Percentiles rank a stretch among this genome's conserved stretches.
Evolutionary conservation across 495 filamentous ascomycete species (phyloP).

Genomic region (Daldinia bambusicola): DNA sequence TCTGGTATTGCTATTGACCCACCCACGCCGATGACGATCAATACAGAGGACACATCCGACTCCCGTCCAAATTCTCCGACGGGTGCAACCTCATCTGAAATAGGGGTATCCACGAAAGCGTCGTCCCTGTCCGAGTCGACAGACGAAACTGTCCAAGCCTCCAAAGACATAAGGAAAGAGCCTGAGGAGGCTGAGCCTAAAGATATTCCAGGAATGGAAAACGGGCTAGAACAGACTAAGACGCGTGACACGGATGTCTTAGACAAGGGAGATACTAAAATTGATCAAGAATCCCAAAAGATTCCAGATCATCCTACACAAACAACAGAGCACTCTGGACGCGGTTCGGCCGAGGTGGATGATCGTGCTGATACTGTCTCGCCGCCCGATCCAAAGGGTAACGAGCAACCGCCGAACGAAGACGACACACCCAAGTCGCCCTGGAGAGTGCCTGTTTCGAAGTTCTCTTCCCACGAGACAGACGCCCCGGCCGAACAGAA

Average conservation of each 20-base stretch:
- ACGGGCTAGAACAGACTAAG: constrained; percentile 18
- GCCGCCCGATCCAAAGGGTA: constrained; percentile 6
- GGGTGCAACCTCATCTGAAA: constrained; percentile 57
- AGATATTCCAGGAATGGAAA: constrained; percentile 13
- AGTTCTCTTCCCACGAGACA: constrained; percentile 45
- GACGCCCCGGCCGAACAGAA: constrained; percentile 12
- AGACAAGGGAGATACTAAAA: constrained; percentile 16
- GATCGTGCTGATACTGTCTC: constrained; percentile 17
- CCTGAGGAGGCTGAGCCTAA: constrained; percentile 21
- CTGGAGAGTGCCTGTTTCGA: constrained; percentile 45
- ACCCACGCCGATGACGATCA: constrained; percentile 41
- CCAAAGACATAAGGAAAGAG: constrained; percentile 39
- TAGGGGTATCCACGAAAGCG: constrained; percentile 63
- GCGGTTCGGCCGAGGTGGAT: constrained; percentile 30
- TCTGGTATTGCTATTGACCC: constrained; percentile 54
- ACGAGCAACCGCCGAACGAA: constrained; percentile 18
- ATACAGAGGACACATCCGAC: constrained; percentile 57
- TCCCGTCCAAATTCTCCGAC: constrained; percentile 63
- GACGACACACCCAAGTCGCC: constrained; percentile 35
- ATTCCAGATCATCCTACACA: constrained; percentile 29
- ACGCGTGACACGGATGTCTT: constrained; percentile 29
- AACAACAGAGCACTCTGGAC: constrained; percentile 19
- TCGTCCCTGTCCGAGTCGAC: constrained; percentile 66
- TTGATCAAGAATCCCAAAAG: constrained; percentile 35
- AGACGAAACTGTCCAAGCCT: constrained; percentile 59